phyloP scores from a whole-genome alignment of 1,284 basidiomycete genomes.

The Ustilago crameri region DNA sequence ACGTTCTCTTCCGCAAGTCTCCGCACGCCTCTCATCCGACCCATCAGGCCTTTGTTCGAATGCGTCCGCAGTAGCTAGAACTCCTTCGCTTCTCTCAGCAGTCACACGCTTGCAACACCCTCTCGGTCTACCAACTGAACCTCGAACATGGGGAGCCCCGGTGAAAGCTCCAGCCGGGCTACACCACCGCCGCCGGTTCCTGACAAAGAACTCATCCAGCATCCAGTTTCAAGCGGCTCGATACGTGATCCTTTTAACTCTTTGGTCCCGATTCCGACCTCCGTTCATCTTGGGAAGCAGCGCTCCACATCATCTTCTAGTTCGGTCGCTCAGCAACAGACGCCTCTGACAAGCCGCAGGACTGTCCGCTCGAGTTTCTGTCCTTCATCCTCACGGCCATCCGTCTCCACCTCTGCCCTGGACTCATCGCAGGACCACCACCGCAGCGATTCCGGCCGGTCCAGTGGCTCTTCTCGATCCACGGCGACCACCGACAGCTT shows the following conservation, averaged over 20 bases:
- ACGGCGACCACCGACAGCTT: constrained; percentile 40
- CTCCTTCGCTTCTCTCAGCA: no score
- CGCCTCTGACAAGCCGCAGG: constrained; percentile 11
- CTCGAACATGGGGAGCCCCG: no score
- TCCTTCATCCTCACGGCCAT: constrained; percentile 22
- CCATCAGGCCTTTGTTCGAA: no score
- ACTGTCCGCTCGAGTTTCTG: constrained; percentile 16
- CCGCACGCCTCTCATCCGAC: no score
- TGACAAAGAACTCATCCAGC: constrained; percentile 5
- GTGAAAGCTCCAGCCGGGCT: no score
- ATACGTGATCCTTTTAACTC: constrained; percentile 19
- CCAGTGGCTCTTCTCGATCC: constrained; percentile 38
- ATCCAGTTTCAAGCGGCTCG: constrained; percentile 7
- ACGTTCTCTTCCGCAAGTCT: no score
- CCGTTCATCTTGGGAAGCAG: constrained; percentile 16
- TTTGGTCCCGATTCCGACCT: constrained; percentile 9
- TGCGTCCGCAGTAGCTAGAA: no score
- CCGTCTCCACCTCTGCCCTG: constrained; percentile 4
- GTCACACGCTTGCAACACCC: no score
- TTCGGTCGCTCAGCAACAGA: constrained; percentile 8
- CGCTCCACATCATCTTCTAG: constrained; percentile 21
- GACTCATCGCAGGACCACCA: constrained; percentile 37
- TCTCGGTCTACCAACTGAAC: no score
- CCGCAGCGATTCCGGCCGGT: constrained; percentile 40
- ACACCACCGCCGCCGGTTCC: constrained; percentile 7